Percentiles rank a stretch among this genome's conserved stretches.
phyloP scores from a whole-genome alignment of 768 basidiomycete genomes.

The Cubamyces sp. region DNA sequence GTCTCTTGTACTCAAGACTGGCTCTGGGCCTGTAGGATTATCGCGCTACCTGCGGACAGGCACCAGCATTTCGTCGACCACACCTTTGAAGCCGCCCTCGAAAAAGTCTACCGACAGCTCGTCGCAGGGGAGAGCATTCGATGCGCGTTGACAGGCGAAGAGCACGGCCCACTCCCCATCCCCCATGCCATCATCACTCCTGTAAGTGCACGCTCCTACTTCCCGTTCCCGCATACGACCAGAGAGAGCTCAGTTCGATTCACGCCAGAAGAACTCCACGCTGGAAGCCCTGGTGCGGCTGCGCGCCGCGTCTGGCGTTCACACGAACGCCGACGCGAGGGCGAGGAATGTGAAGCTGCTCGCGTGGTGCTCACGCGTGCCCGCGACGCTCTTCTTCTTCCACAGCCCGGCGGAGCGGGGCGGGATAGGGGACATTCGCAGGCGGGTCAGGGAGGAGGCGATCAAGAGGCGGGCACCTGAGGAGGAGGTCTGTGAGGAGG shows the following conservation, averaged over 20 bases:
- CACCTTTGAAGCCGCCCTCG: constrained; percentile 12
- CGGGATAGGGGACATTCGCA: constrained; percentile 5
- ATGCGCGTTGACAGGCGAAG: background rate
- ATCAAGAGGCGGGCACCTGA: background rate
- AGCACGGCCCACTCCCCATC: background rate
- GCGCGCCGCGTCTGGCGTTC: background rate
- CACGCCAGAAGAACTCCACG: constrained; percentile 10
- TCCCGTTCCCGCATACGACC: background rate
- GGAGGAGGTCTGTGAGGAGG: constrained; percentile 16
- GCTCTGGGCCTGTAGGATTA: background rate
- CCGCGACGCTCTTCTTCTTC: constrained; percentile 16
- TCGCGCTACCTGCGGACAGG: constrained; percentile 4
- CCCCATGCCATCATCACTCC: constrained; percentile 12
- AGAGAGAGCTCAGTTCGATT: background rate
- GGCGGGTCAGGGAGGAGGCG: constrained; percentile 8
- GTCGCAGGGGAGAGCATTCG: background rate
- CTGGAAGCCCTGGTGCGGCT: background rate
- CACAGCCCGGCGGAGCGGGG: constrained; percentile 15
- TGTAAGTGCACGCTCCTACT: background rate
- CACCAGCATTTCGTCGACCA: constrained; percentile 12
- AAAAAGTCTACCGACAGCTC: background rate
- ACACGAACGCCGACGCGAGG: background rate
- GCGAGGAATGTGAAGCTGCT: background rate
- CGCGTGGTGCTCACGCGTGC: constrained; percentile 10
- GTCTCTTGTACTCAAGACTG: background rate